Evolutionary conservation across 116 monocot genomes (phyloP), one percentile per base, ranked within the genome.

Genomic region (Cymodocea nodosa): DNA sequence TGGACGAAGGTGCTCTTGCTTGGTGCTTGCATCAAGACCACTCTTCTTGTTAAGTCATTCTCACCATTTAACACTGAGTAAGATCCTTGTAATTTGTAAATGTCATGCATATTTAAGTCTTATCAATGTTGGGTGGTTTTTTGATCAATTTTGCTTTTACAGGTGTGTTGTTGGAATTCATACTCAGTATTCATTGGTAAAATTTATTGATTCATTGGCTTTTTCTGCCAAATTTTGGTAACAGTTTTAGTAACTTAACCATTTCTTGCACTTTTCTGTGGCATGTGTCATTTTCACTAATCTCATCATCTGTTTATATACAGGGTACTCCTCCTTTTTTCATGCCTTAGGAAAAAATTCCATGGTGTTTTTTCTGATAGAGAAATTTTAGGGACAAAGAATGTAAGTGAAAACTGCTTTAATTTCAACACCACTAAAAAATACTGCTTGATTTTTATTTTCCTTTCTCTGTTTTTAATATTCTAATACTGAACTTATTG

Each of bases 221-320:
- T 71, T 83, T 62, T 79, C 78, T 66, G 76, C 84, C 15, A 82
- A 64, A 86, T 89, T 98, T 68, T 98, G 98, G 98, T 98, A 81
- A 37, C 40, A 18, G 48, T 14, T 50, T 51, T 68, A 17, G 25
- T 3, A 44, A 8, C 1, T n/a, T 67, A 50, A 24, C 13, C 19
- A 2, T 17, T 61, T 18, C n/a, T 62, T 62, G 35, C 36, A 35
- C 18, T 62, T 62, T 39, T 37, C 15, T 44, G 44, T 18, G 10
- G 3, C 37, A 2, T 62, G 37, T 17, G 35, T 56, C 13, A 51
- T 55, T 54, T 20, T 10, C 65, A 35, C 58, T 69, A 51, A 44
- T 67, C 15, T 39, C 20, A 48, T 19, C 15, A 34, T 18, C 39
- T 66, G 23, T 68, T 78, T 35, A 12, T 23, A 80, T 56, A 40